Conservation (phyloP, 1,284 basidiomycete genomes). For the Pterulicium gracile region DNA sequence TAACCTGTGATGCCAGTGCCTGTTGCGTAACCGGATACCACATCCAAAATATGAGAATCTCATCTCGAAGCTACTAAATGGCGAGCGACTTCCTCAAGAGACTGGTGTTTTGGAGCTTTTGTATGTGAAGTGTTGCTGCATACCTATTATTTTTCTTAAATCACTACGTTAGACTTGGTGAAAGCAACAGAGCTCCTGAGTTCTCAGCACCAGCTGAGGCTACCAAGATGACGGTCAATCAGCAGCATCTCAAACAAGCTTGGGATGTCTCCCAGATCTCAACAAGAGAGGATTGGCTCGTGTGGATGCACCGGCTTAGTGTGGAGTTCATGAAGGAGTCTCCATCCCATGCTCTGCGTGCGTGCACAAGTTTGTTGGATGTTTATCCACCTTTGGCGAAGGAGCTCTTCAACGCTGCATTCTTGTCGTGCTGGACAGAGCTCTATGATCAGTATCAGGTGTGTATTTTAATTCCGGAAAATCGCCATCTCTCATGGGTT, state of each 20-base stretch:
- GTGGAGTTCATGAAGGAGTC: slow-evolving; percentile 98
- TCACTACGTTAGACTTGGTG: slow-evolving; percentile 31
- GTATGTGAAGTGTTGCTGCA: slow-evolving; percentile 25
- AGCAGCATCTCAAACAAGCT: slow-evolving; percentile 94
- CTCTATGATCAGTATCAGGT: slow-evolving; percentile 95
- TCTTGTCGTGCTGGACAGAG: slow-evolving; percentile 96
- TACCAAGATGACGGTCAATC: slow-evolving; percentile 90
- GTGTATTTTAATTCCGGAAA: slow-evolving; percentile 12
- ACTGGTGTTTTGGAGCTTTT: slow-evolving; percentile 46
- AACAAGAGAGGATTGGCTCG: slow-evolving; percentile 87
- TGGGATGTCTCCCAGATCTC: slow-evolving; percentile 86
- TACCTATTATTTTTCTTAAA: slow-evolving; percentile 9
- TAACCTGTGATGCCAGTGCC: slow-evolving; percentile 34
- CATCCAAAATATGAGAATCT: slow-evolving; percentile 86
- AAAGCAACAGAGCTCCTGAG: slow-evolving; percentile 54
- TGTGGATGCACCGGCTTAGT: slow-evolving; percentile 91
- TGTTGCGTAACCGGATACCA: slow-evolving; percentile 72
- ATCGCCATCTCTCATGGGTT: slow-evolving; percentile 1
- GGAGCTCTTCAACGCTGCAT: slow-evolving; percentile 97
- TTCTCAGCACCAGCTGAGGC: slow-evolving; percentile 73
- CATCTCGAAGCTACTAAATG: slow-evolving; percentile 83
- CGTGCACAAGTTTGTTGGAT: slow-evolving; percentile 91
- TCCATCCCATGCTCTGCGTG: slow-evolving; percentile 92
- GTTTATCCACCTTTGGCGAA: slow-evolving; percentile 87
- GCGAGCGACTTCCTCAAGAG: slow-evolving; percentile 83